These are phyloP conservation scores for Saccharomyces hybrid DNA, from an alignment of 1,139 yeast genomes.

Conservation along the genomic window DNA sequence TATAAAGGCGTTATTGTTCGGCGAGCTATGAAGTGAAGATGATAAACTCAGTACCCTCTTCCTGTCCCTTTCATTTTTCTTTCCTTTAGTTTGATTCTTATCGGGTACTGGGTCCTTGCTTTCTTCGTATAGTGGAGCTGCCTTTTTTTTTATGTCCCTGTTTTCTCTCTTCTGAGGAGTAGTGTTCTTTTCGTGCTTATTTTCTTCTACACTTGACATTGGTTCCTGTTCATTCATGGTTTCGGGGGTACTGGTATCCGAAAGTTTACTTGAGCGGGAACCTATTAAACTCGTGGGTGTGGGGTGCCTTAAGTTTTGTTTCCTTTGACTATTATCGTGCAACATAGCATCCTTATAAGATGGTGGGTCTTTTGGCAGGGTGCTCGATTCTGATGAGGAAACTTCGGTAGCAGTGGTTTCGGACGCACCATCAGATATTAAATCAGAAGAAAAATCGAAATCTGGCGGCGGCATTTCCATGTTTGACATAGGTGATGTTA, in stretches of 20 bases:
- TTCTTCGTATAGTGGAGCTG: not conserved
- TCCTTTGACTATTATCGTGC: constrained; percentile 3
- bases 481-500: constrained; percentile 25
- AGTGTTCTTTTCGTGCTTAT: not conserved
- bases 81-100: not conserved
- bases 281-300: not conserved
- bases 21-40: constrained; percentile 4
- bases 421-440: constrained; percentile 22
- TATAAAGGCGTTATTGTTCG: constrained; percentile 7
- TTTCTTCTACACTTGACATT: not conserved
- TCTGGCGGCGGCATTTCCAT: constrained; percentile 21
- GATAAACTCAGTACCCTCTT: not conserved
- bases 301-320: not conserved
- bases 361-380: constrained; percentile 36
- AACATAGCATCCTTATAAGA: constrained; percentile 29
- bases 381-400: constrained; percentile 1
- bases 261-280: not conserved
- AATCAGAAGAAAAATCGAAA: constrained; percentile 14
- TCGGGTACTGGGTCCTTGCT: not conserved
- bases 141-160: not conserved
- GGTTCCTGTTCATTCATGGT: not conserved
- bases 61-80: not conserved
- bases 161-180: not conserved
- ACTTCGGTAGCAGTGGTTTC: not conserved
- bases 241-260: not conserved